Evolutionary conservation across 495 filamentous ascomycete species (phyloP), one percentile per base, ranked within the genome.

Genomic region (Aspergillus egyptiacus): DNA sequence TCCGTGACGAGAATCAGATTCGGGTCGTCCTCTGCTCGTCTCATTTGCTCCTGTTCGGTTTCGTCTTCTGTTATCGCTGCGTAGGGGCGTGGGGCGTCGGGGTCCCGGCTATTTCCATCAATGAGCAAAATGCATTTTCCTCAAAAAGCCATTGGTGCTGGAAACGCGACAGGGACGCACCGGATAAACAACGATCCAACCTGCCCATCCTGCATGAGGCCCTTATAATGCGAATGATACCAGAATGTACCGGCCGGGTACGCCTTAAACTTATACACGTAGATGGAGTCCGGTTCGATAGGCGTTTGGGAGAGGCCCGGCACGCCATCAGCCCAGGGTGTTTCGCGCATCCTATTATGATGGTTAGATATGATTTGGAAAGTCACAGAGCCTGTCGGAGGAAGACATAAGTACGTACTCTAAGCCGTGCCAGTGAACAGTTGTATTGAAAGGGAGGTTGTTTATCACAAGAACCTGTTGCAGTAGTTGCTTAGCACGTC

Each of bases 181-280:
- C 35, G 34, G 27, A 66, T 60, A 28, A 48, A 59, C 23, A 82
- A 70, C 3, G 73, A 51, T 13, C 79, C 79, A 27, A 69, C 75
- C 8, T 76, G 63, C 14, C 79, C 79, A 53, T 82, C 77, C 50
- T 71, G 65, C 15, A 79, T 59, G 41, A 72, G 66, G 6, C 65
- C 67, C 24, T 58, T 56, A 15, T 59, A 56, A 48, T 82, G 79
- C n/a, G 71, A 62, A 56, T 81, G 78, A 49, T 81, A 80, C 56
- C 58, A 65, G 58, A 75, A 77, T 13, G 66, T 73, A 15, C 78
- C 77, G 51, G 72, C 72, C 15, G 71, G 66, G 5, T 58, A 65
- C 5, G 76, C 78, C 2, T 58, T 66, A 62, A 67, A 82, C 25
- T 62, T 58, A 50, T 79, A 77, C 13, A 51, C 57, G 30, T 70